These are phyloP conservation scores for Sclerotinia minor DNA, from an alignment of 2,329 filamentous ascomycete genomes.

Conservation along the genomic window DNA sequence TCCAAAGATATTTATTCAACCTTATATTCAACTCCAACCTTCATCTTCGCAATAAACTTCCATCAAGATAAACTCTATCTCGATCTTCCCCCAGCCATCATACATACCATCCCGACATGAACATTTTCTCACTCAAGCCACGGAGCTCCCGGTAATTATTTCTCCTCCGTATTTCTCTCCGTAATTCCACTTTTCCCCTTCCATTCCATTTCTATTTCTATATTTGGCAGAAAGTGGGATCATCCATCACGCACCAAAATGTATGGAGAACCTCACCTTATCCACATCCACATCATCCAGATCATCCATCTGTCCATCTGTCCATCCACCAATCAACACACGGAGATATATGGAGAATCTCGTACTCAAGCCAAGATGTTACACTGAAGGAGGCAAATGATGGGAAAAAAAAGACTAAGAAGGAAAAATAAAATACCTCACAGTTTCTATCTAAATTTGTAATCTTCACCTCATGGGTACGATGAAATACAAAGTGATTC, in stretches of 20 bases:
- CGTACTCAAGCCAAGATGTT: neutral
- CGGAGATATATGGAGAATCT: neutral
- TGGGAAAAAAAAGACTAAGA: neutral
- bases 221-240: neutral
- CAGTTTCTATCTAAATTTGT: too few species aligned
- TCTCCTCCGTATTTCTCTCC: too few species aligned
- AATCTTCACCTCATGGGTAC: neutral
- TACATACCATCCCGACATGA: neutral
- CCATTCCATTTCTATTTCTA: neutral
- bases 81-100: neutral
- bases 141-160: too few species aligned
- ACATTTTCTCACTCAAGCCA: too few species aligned
- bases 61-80: neutral
- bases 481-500: neutral
- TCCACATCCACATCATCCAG: neutral
- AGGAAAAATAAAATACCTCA: too few species aligned
- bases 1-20: neutral
- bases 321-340: neutral
- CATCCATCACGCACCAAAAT: neutral
- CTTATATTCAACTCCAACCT: neutral
- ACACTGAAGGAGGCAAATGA: slow-evolving; percentile 1
- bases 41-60: too few species aligned
- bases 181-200: neutral
- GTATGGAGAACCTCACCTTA: too few species aligned
- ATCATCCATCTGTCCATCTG: neutral